Evolutionary conservation across 257 asterid species (phyloP), one percentile per base, ranked within the genome.

Genomic region (Agastache rugosa): DNA sequence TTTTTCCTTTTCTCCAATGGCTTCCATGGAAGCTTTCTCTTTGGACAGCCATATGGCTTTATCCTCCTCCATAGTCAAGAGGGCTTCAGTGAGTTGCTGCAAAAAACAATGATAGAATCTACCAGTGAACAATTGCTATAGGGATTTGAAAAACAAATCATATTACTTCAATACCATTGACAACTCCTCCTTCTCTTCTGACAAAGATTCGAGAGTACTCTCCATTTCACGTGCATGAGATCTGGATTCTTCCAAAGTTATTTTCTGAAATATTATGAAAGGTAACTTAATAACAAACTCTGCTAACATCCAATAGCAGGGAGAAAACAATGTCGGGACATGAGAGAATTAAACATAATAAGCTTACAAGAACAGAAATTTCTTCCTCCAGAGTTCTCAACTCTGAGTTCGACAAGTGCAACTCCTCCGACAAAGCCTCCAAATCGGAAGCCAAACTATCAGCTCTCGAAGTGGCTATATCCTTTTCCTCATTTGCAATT

Each of bases 11-110:
- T 78, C 87, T 82, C 81, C 87, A 70, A 87, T 87, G 75, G 85
- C 85, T 84, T 89, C 89, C 55, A 90, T 37, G 50, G 93, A 86
- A 85, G 97, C 94, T 83, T 78, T 89, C 85, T 94, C 97, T 83
- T 89, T 94, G 70, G 97, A 87, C 71, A 84, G 80, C 97, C 96
- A 92, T 87, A 94, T 85, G 69, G 92, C 97, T 83, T 92, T 92
- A 82, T 92, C 96, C 85, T 92, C 97, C 85, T 94, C 99, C 91
- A 84, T 78, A 19, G 87, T 82, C 92, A 92, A 81, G 74, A 94
- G 96, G 79, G 97, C 97, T 78, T 90, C 99, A 58, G 90, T 79
- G 75, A 94, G 90, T 87, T 94, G 97, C 99, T 94, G 90, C 76
- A 76, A 70, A 72, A 73, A 79, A 75, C 20, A 66, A 70, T 19